Percentiles rank a stretch among this genome's conserved stretches.
Conservation (phyloP, 2,329 filamentous ascomycete genomes). For the Stagonosporopsis chrysanthemi region DNA sequence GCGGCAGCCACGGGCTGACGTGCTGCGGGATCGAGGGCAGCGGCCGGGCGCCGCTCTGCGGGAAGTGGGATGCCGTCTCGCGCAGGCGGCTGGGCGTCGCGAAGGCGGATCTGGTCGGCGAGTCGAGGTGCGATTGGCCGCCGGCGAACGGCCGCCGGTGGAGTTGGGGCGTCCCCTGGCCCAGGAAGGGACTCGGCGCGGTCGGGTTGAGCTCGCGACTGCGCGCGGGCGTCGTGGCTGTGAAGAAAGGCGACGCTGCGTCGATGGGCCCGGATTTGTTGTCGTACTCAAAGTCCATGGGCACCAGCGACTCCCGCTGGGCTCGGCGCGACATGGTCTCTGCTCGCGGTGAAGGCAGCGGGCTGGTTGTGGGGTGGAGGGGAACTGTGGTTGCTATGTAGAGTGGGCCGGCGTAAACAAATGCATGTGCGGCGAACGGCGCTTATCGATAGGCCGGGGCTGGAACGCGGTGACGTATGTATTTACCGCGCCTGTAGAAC, state of each 20-base stretch:
- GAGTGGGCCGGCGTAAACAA: conserved; percentile 15
- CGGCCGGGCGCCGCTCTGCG: conserved; percentile 45
- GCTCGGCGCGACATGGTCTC: conserved; percentile 28
- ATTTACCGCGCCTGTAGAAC: not conserved
- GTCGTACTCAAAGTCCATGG: conserved; percentile 64
- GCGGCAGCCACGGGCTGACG: conserved; percentile 45
- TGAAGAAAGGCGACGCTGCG: conserved; percentile 57
- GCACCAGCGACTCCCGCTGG: conserved; percentile 52
- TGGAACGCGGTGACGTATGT: conserved; percentile 8
- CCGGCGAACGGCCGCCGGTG: conserved; percentile 4
- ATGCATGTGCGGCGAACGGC: not conserved
- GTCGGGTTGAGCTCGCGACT: conserved; percentile 47
- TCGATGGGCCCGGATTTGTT: conserved; percentile 57
- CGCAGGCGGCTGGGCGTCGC: conserved; percentile 52
- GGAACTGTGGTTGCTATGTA: conserved; percentile 16
- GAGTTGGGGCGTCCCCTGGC: conserved; percentile 20
- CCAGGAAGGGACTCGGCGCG: conserved; percentile 12
- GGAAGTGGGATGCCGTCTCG: conserved; percentile 60
- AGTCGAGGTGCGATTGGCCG: conserved; percentile 51
- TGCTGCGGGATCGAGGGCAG: conserved; percentile 47
- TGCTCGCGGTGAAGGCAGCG: not conserved
- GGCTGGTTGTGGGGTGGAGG: conserved; percentile 15
- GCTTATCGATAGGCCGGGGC: conserved; percentile 5
- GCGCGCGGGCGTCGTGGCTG: conserved; percentile 39
- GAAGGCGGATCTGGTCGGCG: conserved; percentile 57